phyloP scores from a whole-genome alignment of 2,329 filamentous ascomycete species.

The Spiromastix sp. region DNA sequence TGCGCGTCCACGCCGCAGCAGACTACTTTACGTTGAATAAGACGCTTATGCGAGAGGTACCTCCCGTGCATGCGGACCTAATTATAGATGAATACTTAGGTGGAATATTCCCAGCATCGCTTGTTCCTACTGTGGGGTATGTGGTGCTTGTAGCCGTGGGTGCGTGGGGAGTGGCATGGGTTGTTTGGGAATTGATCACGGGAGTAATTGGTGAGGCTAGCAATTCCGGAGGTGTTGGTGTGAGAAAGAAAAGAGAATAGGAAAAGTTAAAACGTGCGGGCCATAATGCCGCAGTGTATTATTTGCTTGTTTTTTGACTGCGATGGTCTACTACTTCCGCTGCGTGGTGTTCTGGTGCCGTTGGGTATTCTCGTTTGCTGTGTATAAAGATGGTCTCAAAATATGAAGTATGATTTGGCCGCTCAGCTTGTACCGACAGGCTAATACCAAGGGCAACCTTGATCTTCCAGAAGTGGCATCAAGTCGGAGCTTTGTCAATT shows the following conservation, averaged over 20 bases:
- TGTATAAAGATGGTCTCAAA: no score
- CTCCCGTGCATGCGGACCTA: conserved; percentile 65
- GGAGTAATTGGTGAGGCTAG: background rate
- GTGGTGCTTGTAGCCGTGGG: conserved; percentile 49
- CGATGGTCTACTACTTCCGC: no score
- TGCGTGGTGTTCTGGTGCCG: no score
- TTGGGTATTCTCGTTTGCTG: no score
- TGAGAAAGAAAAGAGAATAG: background rate
- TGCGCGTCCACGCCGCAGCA: conserved; percentile 65
- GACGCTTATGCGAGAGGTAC: conserved; percentile 63
- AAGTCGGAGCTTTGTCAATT: no score
- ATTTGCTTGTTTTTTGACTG: no score
- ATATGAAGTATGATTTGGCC: no score
- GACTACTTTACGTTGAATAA: conserved; percentile 73
- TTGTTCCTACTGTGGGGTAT: conserved; percentile 62
- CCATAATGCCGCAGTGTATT: no score
- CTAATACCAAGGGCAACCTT: no score
- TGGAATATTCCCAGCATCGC: conserved; percentile 68
- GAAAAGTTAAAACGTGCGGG: background rate
- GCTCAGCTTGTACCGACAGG: no score
- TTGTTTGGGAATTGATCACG: conserved; percentile 24
- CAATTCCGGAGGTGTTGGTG: no score
- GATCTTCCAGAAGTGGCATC: no score
- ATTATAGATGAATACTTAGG: conserved; percentile 78
- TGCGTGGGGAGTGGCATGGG: conserved; percentile 41